These are phyloP conservation scores for Anastatica hierochuntica DNA, from an alignment of 345 rosid genomes.

Conservation along the genomic window DNA sequence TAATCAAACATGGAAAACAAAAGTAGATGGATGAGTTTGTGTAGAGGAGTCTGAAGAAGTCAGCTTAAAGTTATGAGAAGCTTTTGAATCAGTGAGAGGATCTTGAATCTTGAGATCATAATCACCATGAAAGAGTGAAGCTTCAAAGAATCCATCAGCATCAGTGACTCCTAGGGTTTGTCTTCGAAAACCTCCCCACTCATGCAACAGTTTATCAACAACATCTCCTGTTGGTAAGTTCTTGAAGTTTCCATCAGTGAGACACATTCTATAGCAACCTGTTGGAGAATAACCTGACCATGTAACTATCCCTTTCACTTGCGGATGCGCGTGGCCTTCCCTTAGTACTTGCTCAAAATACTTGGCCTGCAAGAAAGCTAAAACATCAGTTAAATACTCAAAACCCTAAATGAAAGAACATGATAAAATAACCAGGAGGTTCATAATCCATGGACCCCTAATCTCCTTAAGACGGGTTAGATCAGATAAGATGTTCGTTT, in stretches of 20 bases:
- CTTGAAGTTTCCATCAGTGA: constrained; percentile 59
- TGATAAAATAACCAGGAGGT: too few species aligned
- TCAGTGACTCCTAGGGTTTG: constrained; percentile 31
- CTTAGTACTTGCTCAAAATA: constrained; percentile 52
- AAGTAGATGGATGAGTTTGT: background rate
- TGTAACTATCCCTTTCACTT: constrained; percentile 50
- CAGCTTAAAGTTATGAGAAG: constrained; percentile 14
- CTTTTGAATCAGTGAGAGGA: constrained; percentile 4
- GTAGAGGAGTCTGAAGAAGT: background rate
- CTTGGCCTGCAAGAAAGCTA: constrained; percentile 28
- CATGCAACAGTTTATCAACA: constrained; percentile 54
- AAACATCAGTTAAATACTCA: background rate
- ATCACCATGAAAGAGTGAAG: constrained; percentile 58
- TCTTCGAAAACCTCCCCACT: constrained; percentile 39
- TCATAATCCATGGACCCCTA: too few species aligned
- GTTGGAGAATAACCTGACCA: constrained; percentile 56
- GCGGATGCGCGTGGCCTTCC: constrained; percentile 62
- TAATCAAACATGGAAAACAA: constrained; percentile 18
- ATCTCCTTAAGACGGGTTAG: too few species aligned
- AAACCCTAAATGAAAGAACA: too few species aligned
- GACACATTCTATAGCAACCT: constrained; percentile 68
- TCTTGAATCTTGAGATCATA: constrained; percentile 34
- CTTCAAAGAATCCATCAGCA: constrained; percentile 43
- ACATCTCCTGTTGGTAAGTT: constrained; percentile 64
- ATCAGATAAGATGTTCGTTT: too few species aligned